Evolutionary conservation across 2,329 filamentous ascomycete genomes (phyloP), one percentile per base, ranked within the genome.

Genomic region (Venturia aucupariae): DNA sequence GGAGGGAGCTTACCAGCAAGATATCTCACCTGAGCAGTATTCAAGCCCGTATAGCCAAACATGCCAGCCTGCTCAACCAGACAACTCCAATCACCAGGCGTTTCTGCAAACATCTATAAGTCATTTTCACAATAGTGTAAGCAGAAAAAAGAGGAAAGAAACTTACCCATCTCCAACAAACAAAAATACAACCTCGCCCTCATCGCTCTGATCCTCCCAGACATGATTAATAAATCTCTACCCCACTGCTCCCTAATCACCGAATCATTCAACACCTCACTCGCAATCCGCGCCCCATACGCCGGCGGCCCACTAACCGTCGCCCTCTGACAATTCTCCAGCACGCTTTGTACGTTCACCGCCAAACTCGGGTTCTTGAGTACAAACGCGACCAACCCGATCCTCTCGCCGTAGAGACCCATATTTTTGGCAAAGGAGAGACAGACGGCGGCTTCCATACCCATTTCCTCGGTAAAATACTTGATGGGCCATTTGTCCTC

Each of bases 1-100:
- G 22, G 22, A 4, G 15, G 46, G 4, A 11, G 27, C 22, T 51
- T 51, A 51, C 46, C 46, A 27, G 46, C 46, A 17, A 78, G 64
- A 6, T 67, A 63, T 3, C 30, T 39, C 3, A 78, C 73, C 46
- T 77, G 72, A 39, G 70, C 66, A 10, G 67, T 59, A 7, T 60
- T 68, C 57, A 78, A 65, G 0, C 76, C 75, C 0, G 76, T 76
- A 65, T 74, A 76, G 4, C 70, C 72, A 65, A 78, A 78, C 76
- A 79, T 78, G 7, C 76, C 77, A 62, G 75, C 75, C 71, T 78
- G 71, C 30, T 66, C 51, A 62, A 66, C 67, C 35, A 77, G 65
- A 61, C 74, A 71, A 0, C 66, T 66, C 76, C 73, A 77, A 41
- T 68, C 65, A 0, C 73, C 73, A 3, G 68, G 68, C 2, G 69